phyloP scores from a whole-genome alignment of 148 eudicot genomes.

The Camellia japonica region DNA sequence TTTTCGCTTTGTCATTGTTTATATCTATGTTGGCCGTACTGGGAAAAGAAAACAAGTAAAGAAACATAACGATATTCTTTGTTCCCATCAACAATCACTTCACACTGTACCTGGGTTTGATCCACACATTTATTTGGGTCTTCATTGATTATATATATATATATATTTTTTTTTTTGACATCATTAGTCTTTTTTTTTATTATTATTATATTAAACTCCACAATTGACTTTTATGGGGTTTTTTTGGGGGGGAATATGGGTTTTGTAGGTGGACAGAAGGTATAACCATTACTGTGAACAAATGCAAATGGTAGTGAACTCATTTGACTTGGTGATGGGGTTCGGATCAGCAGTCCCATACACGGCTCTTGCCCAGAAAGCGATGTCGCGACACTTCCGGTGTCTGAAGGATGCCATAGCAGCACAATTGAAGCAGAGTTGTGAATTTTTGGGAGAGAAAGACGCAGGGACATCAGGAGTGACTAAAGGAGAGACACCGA shows the following conservation, averaged over 20 bases:
- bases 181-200: too few species aligned
- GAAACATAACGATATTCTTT: slow-evolving; percentile 20
- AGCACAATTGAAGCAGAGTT: slow-evolving; percentile 66
- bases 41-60: slow-evolving; percentile 12
- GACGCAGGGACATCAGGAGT: slow-evolving; percentile 71
- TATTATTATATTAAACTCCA: too few species aligned
- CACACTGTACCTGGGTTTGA: neutral
- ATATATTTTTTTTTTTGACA: neutral
- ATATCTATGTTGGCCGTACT: slow-evolving; percentile 12
- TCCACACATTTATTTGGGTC: neutral
- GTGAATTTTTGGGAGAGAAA: slow-evolving; percentile 81
- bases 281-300: slow-evolving; percentile 88
- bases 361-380: slow-evolving; percentile 86
- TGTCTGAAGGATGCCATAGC: slow-evolving; percentile 80
- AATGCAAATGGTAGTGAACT: slow-evolving; percentile 97
- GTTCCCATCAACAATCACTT: neutral
- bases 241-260: too few species aligned
- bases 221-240: too few species aligned
- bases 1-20: neutral
- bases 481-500: slow-evolving; percentile 89
- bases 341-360: slow-evolving; percentile 79
- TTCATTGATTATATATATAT: neutral
- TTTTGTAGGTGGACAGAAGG: slow-evolving; percentile 73
- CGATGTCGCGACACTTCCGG: slow-evolving; percentile 90
- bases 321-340: slow-evolving; percentile 86